A percentile compares a stretch with the other conserved stretches of the same genome.
phyloP scores from a whole-genome alignment of 2,329 filamentous ascomycete species.

The Fusarium sublunatum region DNA sequence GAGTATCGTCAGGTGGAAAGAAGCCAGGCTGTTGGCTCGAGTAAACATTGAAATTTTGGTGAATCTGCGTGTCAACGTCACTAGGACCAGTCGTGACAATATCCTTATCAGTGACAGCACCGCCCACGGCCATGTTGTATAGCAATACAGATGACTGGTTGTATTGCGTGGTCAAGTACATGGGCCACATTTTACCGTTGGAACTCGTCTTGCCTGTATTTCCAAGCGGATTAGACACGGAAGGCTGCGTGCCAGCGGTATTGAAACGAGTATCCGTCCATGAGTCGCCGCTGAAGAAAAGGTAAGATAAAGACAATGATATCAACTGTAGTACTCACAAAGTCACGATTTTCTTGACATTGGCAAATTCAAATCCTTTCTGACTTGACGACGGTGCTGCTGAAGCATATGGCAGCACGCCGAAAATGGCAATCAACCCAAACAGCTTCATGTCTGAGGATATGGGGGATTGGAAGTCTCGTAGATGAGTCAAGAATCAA shows the following conservation, averaged over 20 bases:
- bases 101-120: constrained; percentile 12
- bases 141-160: constrained; percentile 1
- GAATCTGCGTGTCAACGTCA: constrained; percentile 8
- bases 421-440: background rate
- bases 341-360: background rate
- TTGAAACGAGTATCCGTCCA: constrained; percentile 26
- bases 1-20: constrained; percentile 2
- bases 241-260: constrained; percentile 4
- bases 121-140: constrained; percentile 22
- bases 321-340: background rate
- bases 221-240: background rate
- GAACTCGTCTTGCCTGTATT: constrained; percentile 21
- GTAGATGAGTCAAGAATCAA: background rate
- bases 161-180: constrained; percentile 13
- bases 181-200: constrained; percentile 24
- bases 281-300: constrained; percentile 12
- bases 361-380: background rate
- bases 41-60: constrained; percentile 1
- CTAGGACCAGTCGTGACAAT: constrained; percentile 17
- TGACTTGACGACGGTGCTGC: background rate
- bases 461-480: too few relatives aligned
- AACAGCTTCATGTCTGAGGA: background rate
- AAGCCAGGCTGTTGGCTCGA: background rate
- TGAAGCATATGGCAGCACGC: background rate
- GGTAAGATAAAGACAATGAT: background rate